Conservation (phyloP, 768 basidiomycete genomes). For the Serendipita indica region DNA sequence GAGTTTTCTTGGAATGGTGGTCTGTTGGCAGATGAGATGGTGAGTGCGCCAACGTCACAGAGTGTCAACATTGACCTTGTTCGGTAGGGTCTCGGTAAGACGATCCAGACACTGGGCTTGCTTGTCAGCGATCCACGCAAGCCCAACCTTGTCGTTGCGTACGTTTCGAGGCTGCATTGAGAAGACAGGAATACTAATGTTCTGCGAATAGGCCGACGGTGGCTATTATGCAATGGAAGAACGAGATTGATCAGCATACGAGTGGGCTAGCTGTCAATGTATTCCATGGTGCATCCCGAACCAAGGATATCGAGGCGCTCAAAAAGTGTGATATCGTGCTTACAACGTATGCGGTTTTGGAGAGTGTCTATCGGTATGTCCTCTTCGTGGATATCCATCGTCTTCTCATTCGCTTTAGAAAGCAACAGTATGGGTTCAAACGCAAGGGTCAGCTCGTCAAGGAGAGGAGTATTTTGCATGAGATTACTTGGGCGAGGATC, state of each 20-base stretch:
- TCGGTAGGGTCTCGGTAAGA: slow-evolving; percentile 93
- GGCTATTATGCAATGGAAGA: slow-evolving; percentile 71
- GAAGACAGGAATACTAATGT: not conserved
- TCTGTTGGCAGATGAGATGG: slow-evolving; percentile 90
- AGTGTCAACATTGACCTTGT: slow-evolving; percentile 20
- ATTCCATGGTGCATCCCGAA: slow-evolving; percentile 79
- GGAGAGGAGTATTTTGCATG: slow-evolving; percentile 75
- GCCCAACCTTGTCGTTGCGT: slow-evolving; percentile 90
- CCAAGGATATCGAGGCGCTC: slow-evolving; percentile 49
- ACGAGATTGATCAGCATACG: slow-evolving; percentile 81
- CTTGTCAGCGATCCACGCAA: slow-evolving; percentile 61
- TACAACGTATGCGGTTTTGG: slow-evolving; percentile 77
- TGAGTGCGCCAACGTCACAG: slow-evolving; percentile 43
- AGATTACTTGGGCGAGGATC: slow-evolving; percentile 70
- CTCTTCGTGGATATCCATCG: slow-evolving; percentile 22
- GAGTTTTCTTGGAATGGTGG: slow-evolving; percentile 86
- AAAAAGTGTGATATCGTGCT: slow-evolving; percentile 81
- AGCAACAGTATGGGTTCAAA: slow-evolving; percentile 86
- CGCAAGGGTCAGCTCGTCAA: slow-evolving; percentile 70
- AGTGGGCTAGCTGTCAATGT: slow-evolving; percentile 70
- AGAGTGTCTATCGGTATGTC: slow-evolving; percentile 53
- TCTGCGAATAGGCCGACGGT: slow-evolving; percentile 29
- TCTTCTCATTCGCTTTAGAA: slow-evolving; percentile 40
- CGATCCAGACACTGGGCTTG: slow-evolving; percentile 89
- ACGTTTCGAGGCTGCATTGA: slow-evolving; percentile 9